Evolutionary conservation across 2,329 filamentous ascomycete species (phyloP), one percentile per base, ranked within the genome.

Genomic region (Microdochium trichocladiopsis): DNA sequence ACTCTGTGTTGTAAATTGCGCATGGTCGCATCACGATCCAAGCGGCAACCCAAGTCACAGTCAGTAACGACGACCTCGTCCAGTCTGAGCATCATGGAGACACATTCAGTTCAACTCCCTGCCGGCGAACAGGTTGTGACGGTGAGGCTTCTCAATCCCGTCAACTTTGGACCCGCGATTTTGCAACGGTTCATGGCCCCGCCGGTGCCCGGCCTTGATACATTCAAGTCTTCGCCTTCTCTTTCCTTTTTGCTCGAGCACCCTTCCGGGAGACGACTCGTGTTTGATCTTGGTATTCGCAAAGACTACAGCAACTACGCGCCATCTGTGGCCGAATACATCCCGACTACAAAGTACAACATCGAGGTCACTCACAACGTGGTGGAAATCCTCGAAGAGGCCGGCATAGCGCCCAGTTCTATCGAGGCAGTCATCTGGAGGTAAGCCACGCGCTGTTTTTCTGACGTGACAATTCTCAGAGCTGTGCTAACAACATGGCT

Each of bases 141-240:
- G 1, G 63, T 68, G 22, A 67, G 58, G 52, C 57, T 72, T 37
- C 71, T 72, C 25, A 71, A 69, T 47, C 61, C 69, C 0, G 67
- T 69, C 22, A 69, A 70, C 25, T 71, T 72, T 51, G 69, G 69
- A 0, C 69, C 69, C 3, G 64, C 69, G 4, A 63, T 70, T 23
- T 55, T 72, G 9, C 56, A 67, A 3, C 60, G 69, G 6, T 71
- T 72, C 50, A 71, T 72, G 68, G 66, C 59, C 2, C 69, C 69
- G 1, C 56, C 61, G 3, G 66, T 71, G 1, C 65, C 67, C 5
- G 66, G 66, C 0, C 56, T 70, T 1, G 66, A 70, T 3, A 66
- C 57, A 6, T 67, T 67, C 55, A 58, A 60, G 28, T 53, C 56
- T 8, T 60, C 55, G 1, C 64, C 64, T 11, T 66, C 64, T 0